Percentiles rank a stretch among this genome's conserved stretches.
Conservation (phyloP, 2,329 filamentous ascomycete genomes). For the Colletotrichum godetiae region DNA sequence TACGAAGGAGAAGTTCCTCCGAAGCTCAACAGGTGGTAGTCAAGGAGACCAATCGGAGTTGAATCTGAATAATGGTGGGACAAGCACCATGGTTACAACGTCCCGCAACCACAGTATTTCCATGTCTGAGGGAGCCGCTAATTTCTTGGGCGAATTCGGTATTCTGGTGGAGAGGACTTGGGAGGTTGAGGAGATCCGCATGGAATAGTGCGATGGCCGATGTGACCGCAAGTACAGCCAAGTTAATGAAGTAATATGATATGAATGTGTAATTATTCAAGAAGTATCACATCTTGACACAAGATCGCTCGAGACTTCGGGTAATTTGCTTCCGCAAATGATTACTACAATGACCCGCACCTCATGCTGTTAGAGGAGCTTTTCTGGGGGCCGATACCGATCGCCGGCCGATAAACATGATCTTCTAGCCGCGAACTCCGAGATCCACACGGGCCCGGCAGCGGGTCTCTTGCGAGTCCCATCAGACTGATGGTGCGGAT, state of each 20-base stretch:
- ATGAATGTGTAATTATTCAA: background rate
- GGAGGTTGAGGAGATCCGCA: slow-evolving; percentile 16
- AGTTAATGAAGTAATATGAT: background rate
- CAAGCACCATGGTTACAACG: slow-evolving; percentile 11
- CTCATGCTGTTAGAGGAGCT: no score
- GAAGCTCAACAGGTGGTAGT: background rate
- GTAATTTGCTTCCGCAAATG: background rate
- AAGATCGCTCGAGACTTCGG: background rate
- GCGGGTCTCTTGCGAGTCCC: background rate
- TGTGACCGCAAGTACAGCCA: no score
- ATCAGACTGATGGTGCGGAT: no score
- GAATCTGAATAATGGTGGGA: background rate
- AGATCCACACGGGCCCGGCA: background rate
- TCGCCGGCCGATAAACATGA: background rate
- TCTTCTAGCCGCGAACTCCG: background rate
- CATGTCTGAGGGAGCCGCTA: slow-evolving; percentile 12
- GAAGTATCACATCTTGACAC: background rate
- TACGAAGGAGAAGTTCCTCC: background rate
- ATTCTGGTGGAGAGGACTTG: slow-evolving; percentile 16
- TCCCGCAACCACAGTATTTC: slow-evolving; percentile 3
- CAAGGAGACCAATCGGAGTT: background rate
- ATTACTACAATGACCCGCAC: no score
- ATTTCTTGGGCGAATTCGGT: slow-evolving; percentile 18
- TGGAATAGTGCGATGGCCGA: background rate
- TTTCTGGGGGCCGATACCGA: background rate